These are phyloP conservation scores for Monosporascus sp. DNA, from an alignment of 2,329 filamentous ascomycete genomes.

Conservation along the genomic window DNA sequence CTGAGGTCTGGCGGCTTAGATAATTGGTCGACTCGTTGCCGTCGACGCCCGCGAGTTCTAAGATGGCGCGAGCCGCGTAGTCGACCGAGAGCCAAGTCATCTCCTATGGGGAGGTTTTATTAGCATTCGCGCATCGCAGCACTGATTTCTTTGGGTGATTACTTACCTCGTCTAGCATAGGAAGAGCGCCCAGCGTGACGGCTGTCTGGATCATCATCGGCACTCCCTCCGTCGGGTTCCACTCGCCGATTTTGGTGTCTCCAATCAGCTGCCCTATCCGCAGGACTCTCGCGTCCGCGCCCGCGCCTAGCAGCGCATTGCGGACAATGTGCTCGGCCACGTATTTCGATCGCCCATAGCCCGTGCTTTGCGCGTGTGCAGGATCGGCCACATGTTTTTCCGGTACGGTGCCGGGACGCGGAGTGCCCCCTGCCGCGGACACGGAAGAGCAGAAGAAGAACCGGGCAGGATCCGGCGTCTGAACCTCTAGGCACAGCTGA, in stretches of 20 bases:
- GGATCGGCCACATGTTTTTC: slow-evolving; percentile 32
- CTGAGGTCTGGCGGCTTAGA: neutral
- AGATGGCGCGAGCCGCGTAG: slow-evolving; percentile 25
- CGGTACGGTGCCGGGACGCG: slow-evolving; percentile 27
- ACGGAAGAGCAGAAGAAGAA: slow-evolving; percentile 42
- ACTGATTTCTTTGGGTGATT: slow-evolving; percentile 13
- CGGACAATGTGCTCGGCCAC: slow-evolving; percentile 41
- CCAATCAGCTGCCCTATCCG: slow-evolving; percentile 42
- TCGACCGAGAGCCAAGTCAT: slow-evolving; percentile 34
- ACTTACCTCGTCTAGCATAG: slow-evolving; percentile 33
- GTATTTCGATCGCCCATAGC: slow-evolving; percentile 45
- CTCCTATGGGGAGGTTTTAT: neutral
- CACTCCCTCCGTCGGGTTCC: slow-evolving; percentile 45
- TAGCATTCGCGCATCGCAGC: neutral
- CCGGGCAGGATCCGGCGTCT: slow-evolving; percentile 26
- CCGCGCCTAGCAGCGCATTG: slow-evolving; percentile 22
- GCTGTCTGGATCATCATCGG: slow-evolving; percentile 43
- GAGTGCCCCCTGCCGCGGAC: slow-evolving; percentile 33
- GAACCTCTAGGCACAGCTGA: slow-evolving; percentile 30
- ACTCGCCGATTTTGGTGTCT: slow-evolving; percentile 38
- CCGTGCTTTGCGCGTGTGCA: slow-evolving; percentile 40
- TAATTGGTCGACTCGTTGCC: slow-evolving; percentile 10
- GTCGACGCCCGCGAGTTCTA: slow-evolving; percentile 25
- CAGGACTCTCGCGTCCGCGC: slow-evolving; percentile 30
- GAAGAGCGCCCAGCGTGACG: slow-evolving; percentile 39